Conservation (phyloP, 1,284 basidiomycete species). For the Coniferiporia weirii region DNA sequence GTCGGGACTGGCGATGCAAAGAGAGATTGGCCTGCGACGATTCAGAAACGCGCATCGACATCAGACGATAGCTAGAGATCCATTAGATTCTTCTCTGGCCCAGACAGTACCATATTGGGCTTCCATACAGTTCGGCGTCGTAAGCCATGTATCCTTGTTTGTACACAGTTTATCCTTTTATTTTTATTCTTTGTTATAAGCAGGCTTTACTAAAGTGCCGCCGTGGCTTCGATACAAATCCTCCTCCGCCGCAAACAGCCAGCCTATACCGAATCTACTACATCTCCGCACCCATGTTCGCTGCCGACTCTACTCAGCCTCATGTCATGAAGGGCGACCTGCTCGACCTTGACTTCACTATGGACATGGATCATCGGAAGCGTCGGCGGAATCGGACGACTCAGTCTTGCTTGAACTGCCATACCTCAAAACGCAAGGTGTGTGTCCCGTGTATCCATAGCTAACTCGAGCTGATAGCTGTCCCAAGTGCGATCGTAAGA, state of each 20-base stretch:
- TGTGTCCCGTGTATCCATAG: constrained; percentile 23
- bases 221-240: constrained; percentile 12
- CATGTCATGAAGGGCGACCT: constrained; percentile 19
- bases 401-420: constrained; percentile 85
- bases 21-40: constrained; percentile 11
- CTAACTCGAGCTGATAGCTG: not conserved
- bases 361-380: constrained; percentile 37
- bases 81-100: constrained; percentile 4
- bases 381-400: constrained; percentile 80
- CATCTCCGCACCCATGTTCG: constrained; percentile 12
- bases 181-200: constrained; percentile 11
- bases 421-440: constrained; percentile 89
- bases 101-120: constrained; percentile 3
- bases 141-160: constrained; percentile 6
- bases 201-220: constrained; percentile 1
- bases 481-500: constrained; percentile 34
- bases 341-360: constrained; percentile 18
- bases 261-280: not conserved
- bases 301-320: constrained; percentile 14
- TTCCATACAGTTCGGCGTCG: constrained; percentile 8
- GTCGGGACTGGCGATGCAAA: not conserved
- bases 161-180: constrained; percentile 6
- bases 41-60: not conserved
- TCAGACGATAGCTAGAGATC: constrained; percentile 16
- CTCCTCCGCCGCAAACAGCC: not conserved